phyloP scores from a whole-genome alignment of 129 eudicot species.

The Flaveria ramosissima region DNA sequence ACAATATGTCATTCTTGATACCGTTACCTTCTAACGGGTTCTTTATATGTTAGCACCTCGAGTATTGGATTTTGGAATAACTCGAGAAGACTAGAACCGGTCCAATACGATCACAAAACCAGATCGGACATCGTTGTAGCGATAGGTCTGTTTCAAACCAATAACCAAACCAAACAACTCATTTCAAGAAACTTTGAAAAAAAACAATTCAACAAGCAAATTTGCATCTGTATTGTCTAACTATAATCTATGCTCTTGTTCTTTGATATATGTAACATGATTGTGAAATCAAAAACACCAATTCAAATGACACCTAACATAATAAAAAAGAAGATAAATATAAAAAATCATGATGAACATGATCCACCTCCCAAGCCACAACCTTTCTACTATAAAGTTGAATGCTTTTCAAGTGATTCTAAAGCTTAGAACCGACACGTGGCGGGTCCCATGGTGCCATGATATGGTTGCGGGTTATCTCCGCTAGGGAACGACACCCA shows the following conservation, averaged over 20 bases:
- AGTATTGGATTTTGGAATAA: not conserved
- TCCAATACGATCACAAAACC: not conserved
- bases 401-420: slow-evolving; percentile 6
- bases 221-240: not conserved
- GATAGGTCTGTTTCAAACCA: not conserved
- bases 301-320: not conserved
- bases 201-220: not conserved
- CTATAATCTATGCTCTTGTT: not conserved
- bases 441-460: slow-evolving; percentile 68
- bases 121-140: not conserved
- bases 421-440: slow-evolving; percentile 48
- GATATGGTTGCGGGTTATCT: slow-evolving; percentile 70
- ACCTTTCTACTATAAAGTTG: no score
- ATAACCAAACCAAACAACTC: not conserved
- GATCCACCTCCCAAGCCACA: not conserved
- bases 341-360: no score
- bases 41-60: not conserved
- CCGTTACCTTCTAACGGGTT: not conserved
- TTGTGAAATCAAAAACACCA: not conserved
- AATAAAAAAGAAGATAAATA: not conserved
- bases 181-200: not conserved
- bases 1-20: no score
- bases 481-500: slow-evolving; percentile 79
- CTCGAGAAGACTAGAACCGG: not conserved
- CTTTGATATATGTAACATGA: not conserved